Evolutionary conservation across 2,329 filamentous ascomycete genomes (phyloP).

Genomic region (Cladosporium sp.): DNA sequence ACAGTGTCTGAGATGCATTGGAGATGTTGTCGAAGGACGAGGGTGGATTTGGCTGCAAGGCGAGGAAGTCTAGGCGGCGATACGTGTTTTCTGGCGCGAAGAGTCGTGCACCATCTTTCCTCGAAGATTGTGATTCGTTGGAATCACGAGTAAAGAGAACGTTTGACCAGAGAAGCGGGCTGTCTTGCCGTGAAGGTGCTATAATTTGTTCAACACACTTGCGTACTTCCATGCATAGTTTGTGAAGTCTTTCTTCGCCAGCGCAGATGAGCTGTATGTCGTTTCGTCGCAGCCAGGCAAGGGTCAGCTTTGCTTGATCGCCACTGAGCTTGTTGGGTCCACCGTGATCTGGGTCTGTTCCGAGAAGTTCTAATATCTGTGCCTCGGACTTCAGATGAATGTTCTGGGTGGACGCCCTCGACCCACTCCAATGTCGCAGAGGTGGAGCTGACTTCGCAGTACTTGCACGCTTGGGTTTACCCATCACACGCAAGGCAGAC

Average conservation of each 20-base stretch:
- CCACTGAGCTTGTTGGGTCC: conserved; percentile 95
- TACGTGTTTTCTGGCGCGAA: neutral
- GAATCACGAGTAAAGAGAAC: conserved; percentile 71
- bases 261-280: conserved; percentile 89
- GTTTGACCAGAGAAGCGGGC: conserved; percentile 87
- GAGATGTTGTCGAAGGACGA: conserved; percentile 25
- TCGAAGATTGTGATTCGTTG: neutral
- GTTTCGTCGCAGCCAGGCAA: conserved; percentile 74
- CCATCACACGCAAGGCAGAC: conserved; percentile 87
- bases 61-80: conserved; percentile 17
- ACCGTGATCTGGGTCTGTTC: conserved; percentile 75
- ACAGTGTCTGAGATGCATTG: conserved; percentile 25
- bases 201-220: conserved; percentile 81
- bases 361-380: conserved; percentile 82
- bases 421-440: conserved; percentile 40
- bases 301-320: conserved; percentile 82
- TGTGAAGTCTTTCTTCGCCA: conserved; percentile 90
- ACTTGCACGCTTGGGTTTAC: conserved; percentile 46
- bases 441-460: conserved; percentile 38
- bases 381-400: conserved; percentile 71
- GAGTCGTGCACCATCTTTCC: neutral
- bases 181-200: conserved; percentile 72
- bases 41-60: conserved; percentile 18
- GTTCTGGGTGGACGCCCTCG: conserved; percentile 37
- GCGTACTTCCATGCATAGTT: conserved; percentile 86